phyloP scores from a whole-genome alignment of 129 eudicot genomes.

The Scalesia atractyloides region DNA sequence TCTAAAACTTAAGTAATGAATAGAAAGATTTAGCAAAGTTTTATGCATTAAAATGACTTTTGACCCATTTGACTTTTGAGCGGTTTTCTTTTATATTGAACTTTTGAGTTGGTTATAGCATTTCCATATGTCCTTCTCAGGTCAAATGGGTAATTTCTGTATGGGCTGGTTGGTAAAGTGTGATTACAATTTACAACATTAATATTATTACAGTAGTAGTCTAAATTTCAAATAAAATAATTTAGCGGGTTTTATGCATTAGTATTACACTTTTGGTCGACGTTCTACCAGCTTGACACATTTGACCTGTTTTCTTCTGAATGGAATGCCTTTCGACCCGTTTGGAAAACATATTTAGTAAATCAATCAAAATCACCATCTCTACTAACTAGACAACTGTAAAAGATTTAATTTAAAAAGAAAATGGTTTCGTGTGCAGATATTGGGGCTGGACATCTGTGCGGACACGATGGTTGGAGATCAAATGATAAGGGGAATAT shows the following conservation, averaged over 20 bases:
- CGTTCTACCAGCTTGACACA: not conserved
- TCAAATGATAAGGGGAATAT: constrained; percentile 76
- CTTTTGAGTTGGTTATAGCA: no score
- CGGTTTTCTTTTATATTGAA: not conserved
- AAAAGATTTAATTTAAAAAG: not conserved
- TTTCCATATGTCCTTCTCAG: no score
- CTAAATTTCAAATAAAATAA: not conserved
- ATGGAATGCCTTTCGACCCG: not conserved
- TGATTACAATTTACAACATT: not conserved
- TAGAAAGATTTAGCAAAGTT: not conserved
- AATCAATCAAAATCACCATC: not conserved
- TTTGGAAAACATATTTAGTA: not conserved
- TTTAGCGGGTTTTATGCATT: not conserved
- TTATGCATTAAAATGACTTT: not conserved
- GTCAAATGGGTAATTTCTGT: no score
- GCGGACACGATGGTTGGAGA: constrained; percentile 82
- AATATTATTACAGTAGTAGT: not conserved
- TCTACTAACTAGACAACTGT: not conserved
- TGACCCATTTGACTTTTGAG: not conserved
- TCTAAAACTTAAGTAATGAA: no score
- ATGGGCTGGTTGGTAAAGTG: no score
- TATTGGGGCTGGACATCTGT: constrained; percentile 68
- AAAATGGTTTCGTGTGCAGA: constrained; percentile 31
- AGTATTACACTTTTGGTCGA: no score
- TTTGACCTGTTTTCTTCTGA: not conserved